Evolutionary conservation across 306 rosid species (phyloP).

Genomic region (Dryas octopetala): DNA sequence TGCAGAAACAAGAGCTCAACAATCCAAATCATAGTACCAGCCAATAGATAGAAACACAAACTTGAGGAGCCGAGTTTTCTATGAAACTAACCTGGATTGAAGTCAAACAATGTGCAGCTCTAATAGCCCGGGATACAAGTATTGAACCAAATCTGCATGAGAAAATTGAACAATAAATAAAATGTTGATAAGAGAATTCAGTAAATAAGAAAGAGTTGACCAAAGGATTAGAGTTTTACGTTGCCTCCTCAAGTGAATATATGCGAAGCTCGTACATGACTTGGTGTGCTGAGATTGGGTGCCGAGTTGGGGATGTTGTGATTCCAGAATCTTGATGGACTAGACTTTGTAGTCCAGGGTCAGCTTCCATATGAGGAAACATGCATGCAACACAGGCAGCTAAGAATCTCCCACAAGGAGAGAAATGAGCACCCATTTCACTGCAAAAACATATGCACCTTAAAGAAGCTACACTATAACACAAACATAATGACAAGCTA

Average conservation of each 20-base stretch:
- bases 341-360: slow-evolving; percentile 51
- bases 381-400: slow-evolving; percentile 96
- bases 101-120: slow-evolving; percentile 85
- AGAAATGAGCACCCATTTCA: slow-evolving; percentile 99
- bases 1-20: not conserved
- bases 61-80: not conserved
- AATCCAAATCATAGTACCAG: not conserved
- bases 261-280: slow-evolving; percentile 73
- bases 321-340: slow-evolving; percentile 56
- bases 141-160: slow-evolving; percentile 57
- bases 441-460: slow-evolving; percentile 50
- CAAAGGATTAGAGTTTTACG: slow-evolving; percentile 44
- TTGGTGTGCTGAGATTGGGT: slow-evolving; percentile 73
- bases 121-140: slow-evolving; percentile 61
- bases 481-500: slow-evolving; percentile 4
- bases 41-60: not conserved
- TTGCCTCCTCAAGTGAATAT: slow-evolving; percentile 72
- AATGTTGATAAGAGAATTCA: not conserved
- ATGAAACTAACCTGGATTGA: slow-evolving; percentile 64
- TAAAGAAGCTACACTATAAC: not conserved
- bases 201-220: slow-evolving; percentile 11
- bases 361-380: slow-evolving; percentile 63
- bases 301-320: slow-evolving; percentile 72
- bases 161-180: slow-evolving; percentile 5
- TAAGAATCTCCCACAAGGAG: slow-evolving; percentile 95